Base-by-base conservation (phyloP, 441 rosid species). In the Codiaeum variegatum region DNA sequence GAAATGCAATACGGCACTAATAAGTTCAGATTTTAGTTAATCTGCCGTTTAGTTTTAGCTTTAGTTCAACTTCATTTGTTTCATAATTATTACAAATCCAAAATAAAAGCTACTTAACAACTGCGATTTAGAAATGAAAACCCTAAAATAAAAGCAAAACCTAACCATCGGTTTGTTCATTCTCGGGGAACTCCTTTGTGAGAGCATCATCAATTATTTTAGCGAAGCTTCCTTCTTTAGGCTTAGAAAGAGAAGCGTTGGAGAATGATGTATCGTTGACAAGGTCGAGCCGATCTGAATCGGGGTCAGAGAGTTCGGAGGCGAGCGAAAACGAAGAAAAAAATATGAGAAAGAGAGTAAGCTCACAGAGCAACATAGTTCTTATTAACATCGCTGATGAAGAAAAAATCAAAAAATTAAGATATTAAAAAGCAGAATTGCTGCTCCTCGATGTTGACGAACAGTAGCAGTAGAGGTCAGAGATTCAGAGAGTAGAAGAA, bases 201-300 rank as follows among this genome's bases (percentile, higher is more conserved):
- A 86, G 86, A 63, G 87, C 87, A 54, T 83, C 83, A 71, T 82
- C 90, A 69, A 86, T 82, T 61, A 86, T 82, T 70, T 82, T 87
- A 29, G 87, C 87, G 75, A 86, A 81, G 73, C 80, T 77, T 38
- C 77, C 84, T 64, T 81, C 84, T 38, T 73, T 80, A 51, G 79
- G 84, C 64, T 84, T 82, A 67, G 75, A 61, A 18, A 82, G 67
- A 29, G 88, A 75, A 26, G 73, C 78, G 52, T 75, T 77, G 71
- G 81, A 74, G 58, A 80, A 73, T 40, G 78, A 77, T 62, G 81
- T 76, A 64, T 46, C 46, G 58, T 38, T 74, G 76, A 71, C 26
- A 64, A 73, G 67, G 1, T 75, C 73, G 9, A 66, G 44, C 76
- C 56, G 88, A 84, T 79, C 84, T 42, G 87, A 70, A 24, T 72